phyloP scores from a whole-genome alignment of 108 stramenopile genomes.

The Fragilaria crotonensis region DNA sequence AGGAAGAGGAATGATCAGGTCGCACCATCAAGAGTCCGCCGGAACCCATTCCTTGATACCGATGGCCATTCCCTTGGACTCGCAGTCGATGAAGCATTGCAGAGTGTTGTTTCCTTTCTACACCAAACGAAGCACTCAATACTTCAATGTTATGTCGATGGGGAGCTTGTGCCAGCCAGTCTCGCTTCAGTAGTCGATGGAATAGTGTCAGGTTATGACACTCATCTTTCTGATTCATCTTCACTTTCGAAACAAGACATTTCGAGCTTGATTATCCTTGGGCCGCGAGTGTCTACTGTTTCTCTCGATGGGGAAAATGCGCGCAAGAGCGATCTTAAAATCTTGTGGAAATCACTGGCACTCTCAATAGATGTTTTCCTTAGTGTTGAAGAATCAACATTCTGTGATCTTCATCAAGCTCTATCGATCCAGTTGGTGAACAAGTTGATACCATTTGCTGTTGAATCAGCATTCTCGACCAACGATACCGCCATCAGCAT shows the following conservation, averaged over 20 bases:
- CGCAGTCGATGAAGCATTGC: background rate
- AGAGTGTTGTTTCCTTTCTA: background rate
- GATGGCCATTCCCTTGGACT: background rate
- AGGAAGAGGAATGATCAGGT: background rate
- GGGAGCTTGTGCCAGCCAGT: background rate
- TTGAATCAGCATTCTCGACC: slow-evolving; percentile 1
- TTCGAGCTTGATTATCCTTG: background rate
- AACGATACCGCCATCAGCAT: background rate
- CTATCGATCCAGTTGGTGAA: slow-evolving; percentile 22
- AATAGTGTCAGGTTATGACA: background rate
- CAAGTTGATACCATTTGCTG: slow-evolving; percentile 30
- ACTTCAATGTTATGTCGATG: background rate
- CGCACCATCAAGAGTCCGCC: background rate
- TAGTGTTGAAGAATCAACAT: background rate
- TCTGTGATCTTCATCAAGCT: background rate
- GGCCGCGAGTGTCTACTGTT: background rate
- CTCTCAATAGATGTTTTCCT: background rate
- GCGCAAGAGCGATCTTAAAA: background rate
- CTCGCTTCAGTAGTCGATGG: background rate
- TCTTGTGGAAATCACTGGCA: background rate
- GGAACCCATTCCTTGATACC: background rate
- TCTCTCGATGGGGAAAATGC: background rate
- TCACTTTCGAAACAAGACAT: background rate
- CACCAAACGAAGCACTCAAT: background rate
- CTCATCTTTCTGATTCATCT: background rate